phyloP scores from a whole-genome alignment of 1,139 yeast genomes.

The Yamadazyma friedrichii region DNA sequence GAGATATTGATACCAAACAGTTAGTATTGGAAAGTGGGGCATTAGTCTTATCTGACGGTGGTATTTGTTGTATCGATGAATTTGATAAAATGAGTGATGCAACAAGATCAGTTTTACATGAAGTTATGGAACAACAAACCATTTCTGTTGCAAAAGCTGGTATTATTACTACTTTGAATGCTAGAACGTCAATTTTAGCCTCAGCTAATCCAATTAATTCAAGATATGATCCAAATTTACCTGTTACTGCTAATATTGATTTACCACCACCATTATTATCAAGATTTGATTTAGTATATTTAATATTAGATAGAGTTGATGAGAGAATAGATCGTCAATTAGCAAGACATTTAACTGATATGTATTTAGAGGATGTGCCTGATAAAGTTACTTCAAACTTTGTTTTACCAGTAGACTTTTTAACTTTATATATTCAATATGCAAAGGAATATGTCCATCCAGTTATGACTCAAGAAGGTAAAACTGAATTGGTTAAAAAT shows the following conservation, averaged over 20 bases:
- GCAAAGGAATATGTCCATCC: constrained; percentile 86
- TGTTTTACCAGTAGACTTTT: constrained; percentile 80
- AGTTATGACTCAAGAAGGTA: constrained; percentile 73
- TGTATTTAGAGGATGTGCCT: constrained; percentile 89
- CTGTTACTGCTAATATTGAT: constrained; percentile 93
- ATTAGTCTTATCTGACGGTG: constrained; percentile 93
- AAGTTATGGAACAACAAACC: constrained; percentile 99
- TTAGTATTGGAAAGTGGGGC: constrained; percentile 96
- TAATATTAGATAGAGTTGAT: constrained; percentile 90
- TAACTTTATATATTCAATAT: constrained; percentile 86
- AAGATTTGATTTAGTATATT: constrained; percentile 89
- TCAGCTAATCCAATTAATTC: constrained; percentile 98
- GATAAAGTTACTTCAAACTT: constrained; percentile 65
- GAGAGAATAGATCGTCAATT: constrained; percentile 79
- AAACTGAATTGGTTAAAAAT: constrained; percentile 80
- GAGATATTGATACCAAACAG: constrained; percentile 92
- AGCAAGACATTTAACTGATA: constrained; percentile 85
- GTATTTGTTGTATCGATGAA: constrained; percentile 98
- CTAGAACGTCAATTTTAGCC: constrained; percentile 92
- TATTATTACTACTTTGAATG: constrained; percentile 92
- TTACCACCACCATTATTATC: constrained; percentile 94
- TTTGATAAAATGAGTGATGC: constrained; percentile 96
- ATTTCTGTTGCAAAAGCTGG: constrained; percentile 98
- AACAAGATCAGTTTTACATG: constrained; percentile 92
- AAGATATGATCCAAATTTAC: constrained; percentile 86